A percentile compares a stretch with the other conserved stretches of the same genome.
Conservation (phyloP, 345 rosid species). For the Ceriops decandra region DNA sequence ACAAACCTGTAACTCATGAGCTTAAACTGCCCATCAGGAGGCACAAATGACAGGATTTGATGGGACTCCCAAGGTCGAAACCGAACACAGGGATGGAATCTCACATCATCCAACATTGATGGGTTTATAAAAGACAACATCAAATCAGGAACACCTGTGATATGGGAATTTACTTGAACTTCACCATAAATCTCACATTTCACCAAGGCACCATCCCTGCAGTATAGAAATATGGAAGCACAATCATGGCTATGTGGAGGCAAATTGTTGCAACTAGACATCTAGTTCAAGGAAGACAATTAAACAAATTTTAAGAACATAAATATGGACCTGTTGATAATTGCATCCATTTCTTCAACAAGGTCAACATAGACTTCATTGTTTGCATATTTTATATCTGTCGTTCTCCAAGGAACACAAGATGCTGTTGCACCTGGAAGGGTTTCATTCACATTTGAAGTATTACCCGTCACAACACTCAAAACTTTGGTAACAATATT, state of each 20-base stretch:
- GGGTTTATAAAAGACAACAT: conserved; percentile 83
- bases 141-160: conserved; percentile 93
- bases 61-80: conserved; percentile 94
- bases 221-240: conserved; percentile 2
- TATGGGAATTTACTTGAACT: conserved; percentile 84
- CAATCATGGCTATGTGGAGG: too few relatives aligned
- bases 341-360: conserved; percentile 93
- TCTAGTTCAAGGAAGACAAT: too few relatives aligned
- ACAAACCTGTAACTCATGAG: conserved; percentile 96
- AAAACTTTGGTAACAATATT: conserved; percentile 81
- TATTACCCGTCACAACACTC: conserved; percentile 93
- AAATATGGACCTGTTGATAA: conserved; percentile 57
- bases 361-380: conserved; percentile 91
- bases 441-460: conserved; percentile 71
- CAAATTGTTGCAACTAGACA: too few relatives aligned
- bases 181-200: conserved; percentile 78
- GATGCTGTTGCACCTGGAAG: conserved; percentile 86
- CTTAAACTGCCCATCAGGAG: conserved; percentile 94
- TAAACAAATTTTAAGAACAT: not conserved
- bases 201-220: conserved; percentile 61
- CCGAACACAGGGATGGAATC: conserved; percentile 95
- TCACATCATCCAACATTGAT: conserved; percentile 64
- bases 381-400: conserved; percentile 78
- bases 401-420: conserved; percentile 89
- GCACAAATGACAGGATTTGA: conserved; percentile 88